Evolutionary conservation across 805 yeast genomes (phyloP).

Genomic region (Maudiozyma serrabonitensis): DNA sequence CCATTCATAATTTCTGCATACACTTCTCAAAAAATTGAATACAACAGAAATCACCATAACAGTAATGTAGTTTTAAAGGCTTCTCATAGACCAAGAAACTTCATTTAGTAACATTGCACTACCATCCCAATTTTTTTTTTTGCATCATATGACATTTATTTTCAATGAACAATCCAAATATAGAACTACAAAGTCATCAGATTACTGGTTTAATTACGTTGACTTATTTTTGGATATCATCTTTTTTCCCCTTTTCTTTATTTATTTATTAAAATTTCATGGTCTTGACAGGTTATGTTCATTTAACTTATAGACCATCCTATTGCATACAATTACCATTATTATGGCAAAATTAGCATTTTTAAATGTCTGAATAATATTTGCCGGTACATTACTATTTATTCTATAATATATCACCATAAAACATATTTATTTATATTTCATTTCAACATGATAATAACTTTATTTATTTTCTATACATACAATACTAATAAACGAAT

Average conservation of each 20-base stretch:
- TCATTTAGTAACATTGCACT: neutral
- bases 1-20: constrained; percentile 21
- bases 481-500: neutral
- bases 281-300: too few species aligned
- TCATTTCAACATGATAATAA: neutral
- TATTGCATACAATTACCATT: too few species aligned
- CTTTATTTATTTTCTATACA: neutral
- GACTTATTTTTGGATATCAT: too few species aligned
- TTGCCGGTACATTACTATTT: too few species aligned
- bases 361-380: too few species aligned
- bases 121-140: neutral
- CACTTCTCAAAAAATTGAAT: constrained; percentile 4
- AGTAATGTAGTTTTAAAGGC: constrained; percentile 12
- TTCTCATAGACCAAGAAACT: constrained; percentile 11
- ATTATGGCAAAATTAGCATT: too few species aligned
- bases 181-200: too few species aligned
- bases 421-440: neutral
- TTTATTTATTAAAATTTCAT: neutral
- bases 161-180: neutral
- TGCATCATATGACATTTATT: neutral
- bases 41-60: constrained; percentile 5
- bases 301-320: too few species aligned
- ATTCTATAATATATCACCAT: too few species aligned
- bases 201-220: too few species aligned
- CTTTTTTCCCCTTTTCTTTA: neutral